phyloP scores from a whole-genome alignment of 1,284 basidiomycete genomes.

The Agaricales sp. region DNA sequence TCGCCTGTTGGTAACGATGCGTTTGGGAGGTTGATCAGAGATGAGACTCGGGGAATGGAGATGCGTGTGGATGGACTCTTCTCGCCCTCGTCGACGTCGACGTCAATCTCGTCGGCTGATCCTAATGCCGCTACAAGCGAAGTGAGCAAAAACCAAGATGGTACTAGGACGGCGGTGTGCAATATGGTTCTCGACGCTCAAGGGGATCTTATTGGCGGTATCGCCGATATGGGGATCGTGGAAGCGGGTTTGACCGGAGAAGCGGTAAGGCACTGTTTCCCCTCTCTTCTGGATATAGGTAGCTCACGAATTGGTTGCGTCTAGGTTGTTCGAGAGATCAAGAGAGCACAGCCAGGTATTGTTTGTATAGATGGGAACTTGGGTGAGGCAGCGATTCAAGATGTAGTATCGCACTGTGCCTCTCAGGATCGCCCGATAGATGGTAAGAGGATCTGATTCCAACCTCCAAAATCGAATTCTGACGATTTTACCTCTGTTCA shows the following conservation, averaged over 20 bases:
- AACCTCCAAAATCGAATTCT: too few species aligned
- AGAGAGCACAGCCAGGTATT: constrained; percentile 39
- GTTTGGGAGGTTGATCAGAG: constrained; percentile 53
- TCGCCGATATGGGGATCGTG: constrained; percentile 86
- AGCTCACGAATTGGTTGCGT: constrained; percentile 9
- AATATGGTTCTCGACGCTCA: constrained; percentile 70
- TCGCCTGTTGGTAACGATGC: constrained; percentile 60
- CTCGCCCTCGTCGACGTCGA: constrained; percentile 22
- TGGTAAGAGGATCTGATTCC: too few species aligned
- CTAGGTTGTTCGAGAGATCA: constrained; percentile 34
- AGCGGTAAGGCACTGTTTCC: constrained; percentile 27
- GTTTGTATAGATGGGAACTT: constrained; percentile 84
- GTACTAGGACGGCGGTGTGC: constrained; percentile 65
- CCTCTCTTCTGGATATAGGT: constrained; percentile 1
- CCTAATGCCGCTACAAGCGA: background rate
- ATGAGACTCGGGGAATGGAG: constrained; percentile 48
- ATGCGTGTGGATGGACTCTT: constrained; percentile 80
- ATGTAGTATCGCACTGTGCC: constrained; percentile 41
- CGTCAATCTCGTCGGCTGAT: constrained; percentile 5
- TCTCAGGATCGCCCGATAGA: constrained; percentile 37
- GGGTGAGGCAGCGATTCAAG: constrained; percentile 38
- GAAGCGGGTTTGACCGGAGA: constrained; percentile 32
- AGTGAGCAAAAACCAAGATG: background rate
- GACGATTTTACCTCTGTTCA: too few species aligned
- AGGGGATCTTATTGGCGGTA: constrained; percentile 72